phyloP scores from a whole-genome alignment of 768 basidiomycete genomes.

The Dacryopinax spathularia region DNA sequence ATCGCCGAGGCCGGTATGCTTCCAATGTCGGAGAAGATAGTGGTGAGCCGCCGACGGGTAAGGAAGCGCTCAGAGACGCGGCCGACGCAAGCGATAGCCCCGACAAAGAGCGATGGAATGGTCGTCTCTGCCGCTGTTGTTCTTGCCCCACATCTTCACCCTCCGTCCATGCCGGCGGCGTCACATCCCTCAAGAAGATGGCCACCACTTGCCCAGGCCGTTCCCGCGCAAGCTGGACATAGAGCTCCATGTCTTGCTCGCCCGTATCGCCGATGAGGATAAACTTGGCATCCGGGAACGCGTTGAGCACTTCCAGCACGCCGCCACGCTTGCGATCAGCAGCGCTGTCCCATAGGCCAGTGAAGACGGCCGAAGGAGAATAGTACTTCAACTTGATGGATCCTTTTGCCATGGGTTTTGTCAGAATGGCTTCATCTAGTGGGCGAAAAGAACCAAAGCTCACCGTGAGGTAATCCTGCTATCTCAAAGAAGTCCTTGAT shows the following conservation, averaged over 20 bases:
- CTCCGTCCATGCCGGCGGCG: slow-evolving; percentile 16
- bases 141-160: neutral
- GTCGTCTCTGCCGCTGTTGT: neutral
- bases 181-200: slow-evolving; percentile 73
- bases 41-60: neutral
- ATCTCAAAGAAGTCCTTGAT: slow-evolving; percentile 60
- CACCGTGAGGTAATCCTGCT: slow-evolving; percentile 53
- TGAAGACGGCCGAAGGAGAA: slow-evolving; percentile 67
- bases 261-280: slow-evolving; percentile 84
- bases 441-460: slow-evolving; percentile 7
- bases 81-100: neutral
- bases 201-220: slow-evolving; percentile 50
- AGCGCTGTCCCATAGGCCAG: slow-evolving; percentile 69
- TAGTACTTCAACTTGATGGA: slow-evolving; percentile 77
- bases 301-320: slow-evolving; percentile 60
- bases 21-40: neutral
- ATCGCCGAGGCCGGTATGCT: neutral
- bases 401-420: slow-evolving; percentile 27
- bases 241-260: slow-evolving; percentile 90
- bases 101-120: neutral
- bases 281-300: slow-evolving; percentile 62
- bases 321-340: slow-evolving; percentile 62
- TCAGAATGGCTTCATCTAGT: neutral
- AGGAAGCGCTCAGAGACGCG: neutral
- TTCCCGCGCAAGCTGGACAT: slow-evolving; percentile 57